phyloP scores from a whole-genome alignment of 345 rosid species.

The Toxicodendron radicans region DNA sequence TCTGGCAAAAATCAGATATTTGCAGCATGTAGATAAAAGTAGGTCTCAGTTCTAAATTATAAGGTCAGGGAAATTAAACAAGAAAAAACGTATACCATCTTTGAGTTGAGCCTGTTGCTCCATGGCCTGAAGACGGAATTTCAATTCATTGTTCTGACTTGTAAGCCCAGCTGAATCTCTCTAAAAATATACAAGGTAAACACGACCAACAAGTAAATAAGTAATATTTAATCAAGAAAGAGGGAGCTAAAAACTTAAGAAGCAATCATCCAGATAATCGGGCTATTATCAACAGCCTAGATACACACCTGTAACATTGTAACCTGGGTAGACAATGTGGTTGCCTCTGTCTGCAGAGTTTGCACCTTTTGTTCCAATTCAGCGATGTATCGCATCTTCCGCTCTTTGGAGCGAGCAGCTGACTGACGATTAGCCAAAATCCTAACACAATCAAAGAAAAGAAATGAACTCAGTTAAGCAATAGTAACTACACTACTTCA shows the following conservation, averaged over 20 bases:
- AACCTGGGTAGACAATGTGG: conserved; percentile 80
- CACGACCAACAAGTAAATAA: neutral
- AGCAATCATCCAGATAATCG: neutral
- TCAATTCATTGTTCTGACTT: conserved; percentile 54
- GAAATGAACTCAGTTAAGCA: neutral
- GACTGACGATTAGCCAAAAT: conserved; percentile 86
- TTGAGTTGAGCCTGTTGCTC: conserved; percentile 62
- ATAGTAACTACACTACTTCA: conserved; percentile 1
- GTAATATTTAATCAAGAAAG: neutral
- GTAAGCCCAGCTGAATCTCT: conserved; percentile 49
- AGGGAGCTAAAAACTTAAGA: neutral
- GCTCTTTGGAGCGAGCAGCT: conserved; percentile 87
- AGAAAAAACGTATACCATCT: conserved; percentile 38
- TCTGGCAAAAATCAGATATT: neutral
- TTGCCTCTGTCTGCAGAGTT: conserved; percentile 79
- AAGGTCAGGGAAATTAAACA: neutral
- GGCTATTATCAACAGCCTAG: neutral
- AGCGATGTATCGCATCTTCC: conserved; percentile 67
- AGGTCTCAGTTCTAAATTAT: neutral
- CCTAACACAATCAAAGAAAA: conserved; percentile 34
- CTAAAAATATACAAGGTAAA: conserved; percentile 23
- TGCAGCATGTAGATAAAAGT: neutral
- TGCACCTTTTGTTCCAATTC: conserved; percentile 91
- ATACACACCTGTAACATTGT: conserved; percentile 64
- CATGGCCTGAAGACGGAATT: conserved; percentile 65